Conservation (phyloP, 75 land plant species). For the Selaginella moellendorffii region DNA sequence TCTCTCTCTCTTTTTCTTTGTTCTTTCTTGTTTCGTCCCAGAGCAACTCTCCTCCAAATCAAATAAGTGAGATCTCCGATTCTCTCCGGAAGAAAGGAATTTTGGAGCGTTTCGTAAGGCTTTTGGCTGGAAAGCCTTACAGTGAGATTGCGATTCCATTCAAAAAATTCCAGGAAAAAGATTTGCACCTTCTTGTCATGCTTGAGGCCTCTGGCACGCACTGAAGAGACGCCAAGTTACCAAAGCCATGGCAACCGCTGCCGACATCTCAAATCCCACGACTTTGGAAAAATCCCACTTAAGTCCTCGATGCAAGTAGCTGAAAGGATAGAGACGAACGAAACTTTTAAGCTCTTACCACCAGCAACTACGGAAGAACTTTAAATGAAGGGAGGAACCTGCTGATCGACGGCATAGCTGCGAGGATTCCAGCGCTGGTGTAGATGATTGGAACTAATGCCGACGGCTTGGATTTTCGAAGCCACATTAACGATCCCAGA, state of each 20-base stretch:
- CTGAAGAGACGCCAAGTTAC: slow-evolving; percentile 73
- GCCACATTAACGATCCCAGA: slow-evolving; percentile 91
- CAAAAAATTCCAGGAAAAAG: no score
- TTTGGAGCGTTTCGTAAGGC: no score
- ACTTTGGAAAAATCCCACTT: slow-evolving; percentile 75
- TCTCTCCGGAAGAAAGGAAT: no score
- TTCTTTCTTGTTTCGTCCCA: no score
- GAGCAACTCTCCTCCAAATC: no score
- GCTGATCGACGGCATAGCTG: slow-evolving; percentile 92
- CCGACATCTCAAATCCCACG: slow-evolving; percentile 60
- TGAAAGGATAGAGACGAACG: slow-evolving; percentile 18
- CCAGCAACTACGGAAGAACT: no score
- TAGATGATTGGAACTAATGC: slow-evolving; percentile 82
- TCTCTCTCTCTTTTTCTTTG: no score
- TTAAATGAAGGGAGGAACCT: slow-evolving; percentile 29
- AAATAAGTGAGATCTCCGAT: no score
- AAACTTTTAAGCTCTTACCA: background rate
- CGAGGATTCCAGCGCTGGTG: slow-evolving; percentile 64
- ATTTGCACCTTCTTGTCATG: no score
- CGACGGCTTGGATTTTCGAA: slow-evolving; percentile 81
- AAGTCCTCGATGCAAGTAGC: slow-evolving; percentile 59
- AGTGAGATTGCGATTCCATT: no score
- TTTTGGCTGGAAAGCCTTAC: no score
- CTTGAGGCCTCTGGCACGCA: slow-evolving; percentile 69
- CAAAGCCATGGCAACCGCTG: slow-evolving; percentile 60